These are phyloP conservation scores for Dicorynia guianensis DNA, from an alignment of 306 rosid species.

Conservation along the genomic window DNA sequence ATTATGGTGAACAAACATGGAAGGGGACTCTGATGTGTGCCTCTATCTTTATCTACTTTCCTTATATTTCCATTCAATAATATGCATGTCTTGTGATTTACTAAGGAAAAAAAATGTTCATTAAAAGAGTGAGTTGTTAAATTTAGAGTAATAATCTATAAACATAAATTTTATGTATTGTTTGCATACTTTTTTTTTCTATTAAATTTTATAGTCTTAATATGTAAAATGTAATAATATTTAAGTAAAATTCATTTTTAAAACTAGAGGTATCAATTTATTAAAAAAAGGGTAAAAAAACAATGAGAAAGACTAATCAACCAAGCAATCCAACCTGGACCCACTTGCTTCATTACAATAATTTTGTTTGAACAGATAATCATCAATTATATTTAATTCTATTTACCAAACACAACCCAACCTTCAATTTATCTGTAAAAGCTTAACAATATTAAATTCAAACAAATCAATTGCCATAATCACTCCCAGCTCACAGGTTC, in stretches of 20 bases:
- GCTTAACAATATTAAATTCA: constrained; percentile 42
- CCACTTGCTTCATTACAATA: constrained; percentile 43
- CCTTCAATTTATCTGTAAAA: constrained; percentile 48
- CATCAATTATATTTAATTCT: constrained; percentile 45
- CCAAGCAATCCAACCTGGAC: constrained; percentile 47
- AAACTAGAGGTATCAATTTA: no score
- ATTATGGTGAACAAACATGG: constrained; percentile 2
- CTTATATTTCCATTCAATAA: background rate
- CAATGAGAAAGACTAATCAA: background rate
- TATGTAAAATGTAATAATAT: no score
- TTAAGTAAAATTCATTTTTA: no score
- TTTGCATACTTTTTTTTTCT: no score
- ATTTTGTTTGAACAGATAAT: constrained; percentile 55
- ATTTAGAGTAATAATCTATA: no score
- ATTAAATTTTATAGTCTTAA: no score
- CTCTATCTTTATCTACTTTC: constrained; percentile 10
- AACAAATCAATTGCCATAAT: constrained; percentile 47
- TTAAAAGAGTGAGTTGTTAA: no score
- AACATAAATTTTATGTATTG: no score
- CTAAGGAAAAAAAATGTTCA: background rate
- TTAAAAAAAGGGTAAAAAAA: background rate
- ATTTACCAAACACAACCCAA: constrained; percentile 48
- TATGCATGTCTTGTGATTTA: background rate
- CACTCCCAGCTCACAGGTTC: constrained; percentile 37
- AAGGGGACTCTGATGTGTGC: constrained; percentile 4